Evolutionary conservation across 257 asterid genomes (phyloP).

Genomic region (Haberlea rhodopensis): DNA sequence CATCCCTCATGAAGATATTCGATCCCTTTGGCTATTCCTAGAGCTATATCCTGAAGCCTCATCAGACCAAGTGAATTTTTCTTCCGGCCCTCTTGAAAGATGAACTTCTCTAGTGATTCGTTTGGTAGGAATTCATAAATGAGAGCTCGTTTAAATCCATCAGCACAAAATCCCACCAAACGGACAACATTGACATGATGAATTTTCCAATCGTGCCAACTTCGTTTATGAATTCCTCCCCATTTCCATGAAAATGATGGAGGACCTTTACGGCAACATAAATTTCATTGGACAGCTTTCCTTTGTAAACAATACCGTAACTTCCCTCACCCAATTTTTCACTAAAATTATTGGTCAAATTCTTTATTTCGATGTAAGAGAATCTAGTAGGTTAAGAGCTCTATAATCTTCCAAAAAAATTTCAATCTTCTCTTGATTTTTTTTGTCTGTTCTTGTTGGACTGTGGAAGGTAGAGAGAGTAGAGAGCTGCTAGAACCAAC

Average conservation of each 20-base stretch:
- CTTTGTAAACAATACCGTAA: slow-evolving; percentile 30
- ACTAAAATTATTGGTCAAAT: slow-evolving; percentile 30
- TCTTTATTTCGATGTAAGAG: slow-evolving; percentile 40
- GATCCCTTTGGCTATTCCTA: slow-evolving; percentile 34
- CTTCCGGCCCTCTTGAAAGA: slow-evolving; percentile 2
- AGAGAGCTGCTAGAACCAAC: slow-evolving; percentile 12
- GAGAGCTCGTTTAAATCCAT: slow-evolving; percentile 31
- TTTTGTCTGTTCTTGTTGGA: slow-evolving; percentile 12
- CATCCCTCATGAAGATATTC: slow-evolving; percentile 35
- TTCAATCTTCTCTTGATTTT: slow-evolving; percentile 36
- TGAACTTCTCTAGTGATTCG: slow-evolving; percentile 29
- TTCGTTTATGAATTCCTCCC: slow-evolving; percentile 36
- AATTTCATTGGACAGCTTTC: slow-evolving; percentile 29
- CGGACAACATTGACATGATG: slow-evolving; percentile 35
- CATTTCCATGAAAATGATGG: slow-evolving; percentile 18
- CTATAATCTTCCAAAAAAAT: slow-evolving; percentile 34
- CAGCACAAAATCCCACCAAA: slow-evolving; percentile 34
- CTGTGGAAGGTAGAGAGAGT: slow-evolving; percentile 21
- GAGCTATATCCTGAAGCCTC: slow-evolving; percentile 27
- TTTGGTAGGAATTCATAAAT: slow-evolving; percentile 31
- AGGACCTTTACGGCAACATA: slow-evolving; percentile 30
- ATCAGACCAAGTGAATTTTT: slow-evolving; percentile 20
- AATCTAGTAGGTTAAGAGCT: slow-evolving; percentile 42
- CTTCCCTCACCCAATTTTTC: slow-evolving; percentile 38
- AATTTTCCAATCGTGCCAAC: slow-evolving; percentile 30